A percentile compares a stretch with the other conserved stretches of the same genome.
phyloP scores from a whole-genome alignment of 805 yeast species.

The Candida insectorum region DNA sequence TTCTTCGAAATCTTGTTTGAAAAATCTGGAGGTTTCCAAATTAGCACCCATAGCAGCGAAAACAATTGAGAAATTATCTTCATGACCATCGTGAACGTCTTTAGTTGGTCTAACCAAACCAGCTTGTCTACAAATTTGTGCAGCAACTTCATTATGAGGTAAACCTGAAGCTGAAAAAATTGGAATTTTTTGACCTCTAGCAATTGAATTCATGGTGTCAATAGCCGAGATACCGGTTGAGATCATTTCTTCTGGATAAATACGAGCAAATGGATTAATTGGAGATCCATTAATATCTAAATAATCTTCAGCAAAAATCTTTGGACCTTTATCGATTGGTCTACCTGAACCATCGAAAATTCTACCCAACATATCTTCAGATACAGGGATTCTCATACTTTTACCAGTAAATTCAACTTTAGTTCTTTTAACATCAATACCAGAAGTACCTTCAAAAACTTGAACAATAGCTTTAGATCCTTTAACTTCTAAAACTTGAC shows the following conservation, averaged over 20 bases:
- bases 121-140: conserved; percentile 99
- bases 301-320: conserved; percentile 97
- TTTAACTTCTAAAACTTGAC: conserved; percentile 97
- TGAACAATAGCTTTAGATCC: conserved; percentile 97
- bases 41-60: conserved; percentile 99
- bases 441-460: conserved; percentile 98
- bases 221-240: conserved; percentile 98
- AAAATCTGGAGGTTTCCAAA: conserved; percentile 96
- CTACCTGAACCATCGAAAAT: conserved; percentile 98
- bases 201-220: conserved; percentile 99
- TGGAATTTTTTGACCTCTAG: conserved; percentile 99
- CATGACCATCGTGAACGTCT: conserved; percentile 99
- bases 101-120: conserved; percentile 98
- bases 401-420: conserved; percentile 97
- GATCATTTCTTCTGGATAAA: conserved; percentile 99
- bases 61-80: conserved; percentile 97
- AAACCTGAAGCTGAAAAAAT: conserved; percentile 98
- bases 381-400: conserved; percentile 86
- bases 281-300: conserved; percentile 98
- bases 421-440: conserved; percentile 97
- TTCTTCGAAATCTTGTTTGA: conserved; percentile 99
- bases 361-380: conserved; percentile 97
- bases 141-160: conserved; percentile 99
- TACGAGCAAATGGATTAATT: conserved; percentile 96
- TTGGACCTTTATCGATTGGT: conserved; percentile 97